Evolutionary conservation across 2,329 filamentous ascomycete species (phyloP), one percentile per base, ranked within the genome.

Genomic region (Penicillium expansum): DNA sequence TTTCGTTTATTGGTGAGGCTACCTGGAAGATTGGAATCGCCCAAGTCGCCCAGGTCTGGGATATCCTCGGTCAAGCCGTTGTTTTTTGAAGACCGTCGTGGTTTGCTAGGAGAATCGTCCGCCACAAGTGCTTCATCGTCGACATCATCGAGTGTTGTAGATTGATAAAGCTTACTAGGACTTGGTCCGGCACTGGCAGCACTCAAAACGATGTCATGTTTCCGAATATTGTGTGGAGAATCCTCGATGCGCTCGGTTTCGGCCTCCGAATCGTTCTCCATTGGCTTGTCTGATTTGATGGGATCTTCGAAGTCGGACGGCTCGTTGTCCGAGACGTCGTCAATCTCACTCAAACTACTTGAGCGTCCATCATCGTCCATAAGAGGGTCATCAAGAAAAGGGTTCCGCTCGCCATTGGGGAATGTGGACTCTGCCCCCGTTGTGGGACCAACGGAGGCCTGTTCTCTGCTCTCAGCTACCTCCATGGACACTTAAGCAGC

Each of bases 211-310:
- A 88, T 83, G 66, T 87, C 83, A 66, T 82, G 81, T 66, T 84
- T 82, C 45, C 86, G 81, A 69, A 82, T 76, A 68, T 81, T 89
- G 61, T 86, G 85, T 18, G 92, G 92, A n/a, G 91, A 96, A 69
- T 90, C 87, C 70, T 94, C 94, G 58, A 99, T 82, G 57, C 94
- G 87, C 76, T 97, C 92, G 1, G 93, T 97, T 76, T 97, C 93
- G 33, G 93, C 93, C 75, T 97, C 93, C 4, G 92, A 88, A 66
- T 89, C 86, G 54, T 83, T 82, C 51, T 87, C 84, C 32, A 86
- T 85, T 57, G 83, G 78, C 65, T 79, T 84, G 63, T 82, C 79
- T 9, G 80, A 80, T 65, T 63, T 74, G 52, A 60, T 59, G 18
- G 69, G 76, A 56, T 71, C 74, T 67, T 75, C 81, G 59, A 83